Evolutionary conservation across 352 stramenopile species (phyloP), one percentile per base, ranked within the genome.

Genomic region (Plasmopara viticola): DNA sequence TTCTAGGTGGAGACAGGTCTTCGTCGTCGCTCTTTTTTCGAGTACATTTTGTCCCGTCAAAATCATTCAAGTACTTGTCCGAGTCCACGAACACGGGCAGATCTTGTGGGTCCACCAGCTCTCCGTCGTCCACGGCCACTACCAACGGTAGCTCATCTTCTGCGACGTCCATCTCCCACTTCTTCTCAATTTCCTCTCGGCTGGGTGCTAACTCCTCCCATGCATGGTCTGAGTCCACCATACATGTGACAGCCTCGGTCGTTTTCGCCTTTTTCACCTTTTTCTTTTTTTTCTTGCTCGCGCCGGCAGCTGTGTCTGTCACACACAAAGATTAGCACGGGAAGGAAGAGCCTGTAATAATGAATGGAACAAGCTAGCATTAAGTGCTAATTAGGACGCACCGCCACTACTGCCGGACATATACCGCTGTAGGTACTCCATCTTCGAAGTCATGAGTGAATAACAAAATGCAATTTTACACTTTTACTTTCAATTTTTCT

Each of bases 341-440:
- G 20, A 25, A 25, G 20, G 3, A 25, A 25, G 20, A 25, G 20
- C 20, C 1, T 25, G 20, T 25, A 25, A 3, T 25, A 25, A 25
- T 25, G 1, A 25, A 25, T 25, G 20, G 20, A 25, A 25, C 20
- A 25, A 25, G 20, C 20, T 25, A 25, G 20, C 20, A 25, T 3
- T 25, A 3, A 25, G 20, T 25, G 20, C 20, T 25, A 25, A 25
- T 25, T 25, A 1, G 20, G 20, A 25, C 54, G 48, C 56, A 87
- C 64, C 69, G 29, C 52, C 53, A 38, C 54, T 53, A 38, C 53
- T 43, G 31, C 39, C 48, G 18, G 71, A 65, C 74, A 89, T 77
- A 55, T 91, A 91, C 30, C 77, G 76, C 76, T 89, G 77, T 39
- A 91, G 45, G 48, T 88, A 88, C 62, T 84, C 81, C 51, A 89